phyloP scores from a whole-genome alignment of 352 stramenopile species.

The Paralagenidium karlingii region DNA sequence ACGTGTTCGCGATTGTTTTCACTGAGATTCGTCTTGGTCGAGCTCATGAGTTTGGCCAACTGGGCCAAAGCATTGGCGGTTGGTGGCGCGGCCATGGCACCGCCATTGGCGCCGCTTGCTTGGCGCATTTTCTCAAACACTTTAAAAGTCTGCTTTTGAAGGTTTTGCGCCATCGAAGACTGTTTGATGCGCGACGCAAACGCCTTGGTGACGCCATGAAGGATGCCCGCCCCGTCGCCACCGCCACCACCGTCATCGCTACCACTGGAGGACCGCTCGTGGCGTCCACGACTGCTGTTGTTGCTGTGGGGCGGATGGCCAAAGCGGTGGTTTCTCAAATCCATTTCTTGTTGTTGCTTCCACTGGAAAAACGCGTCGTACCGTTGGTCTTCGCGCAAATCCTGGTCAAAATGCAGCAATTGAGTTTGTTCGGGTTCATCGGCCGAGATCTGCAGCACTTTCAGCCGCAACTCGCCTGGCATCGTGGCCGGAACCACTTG shows the following conservation, averaged over 20 bases:
- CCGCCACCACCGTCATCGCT: neutral
- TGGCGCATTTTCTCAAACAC: conserved; percentile 64
- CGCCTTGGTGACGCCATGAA: conserved; percentile 67
- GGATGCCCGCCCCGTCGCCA: conserved; percentile 31
- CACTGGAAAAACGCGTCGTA: conserved; percentile 53
- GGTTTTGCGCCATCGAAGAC: conserved; percentile 39
- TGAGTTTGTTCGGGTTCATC: conserved; percentile 4
- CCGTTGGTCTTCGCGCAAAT: conserved; percentile 41
- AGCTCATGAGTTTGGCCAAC: conserved; percentile 46
- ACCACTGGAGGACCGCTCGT: neutral
- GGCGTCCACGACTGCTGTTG: conserved; percentile 1
- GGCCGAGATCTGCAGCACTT: conserved; percentile 57
- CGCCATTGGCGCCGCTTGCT: conserved; percentile 10
- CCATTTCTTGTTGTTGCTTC: conserved; percentile 16
- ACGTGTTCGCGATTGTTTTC: conserved; percentile 52
- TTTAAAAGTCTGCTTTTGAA: conserved; percentile 62
- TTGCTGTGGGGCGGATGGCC: neutral
- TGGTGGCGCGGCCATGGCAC: conserved; percentile 18
- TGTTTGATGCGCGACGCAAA: conserved; percentile 76
- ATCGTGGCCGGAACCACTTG: conserved; percentile 20
- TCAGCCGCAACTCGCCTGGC: conserved; percentile 42
- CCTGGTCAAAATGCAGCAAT: neutral
- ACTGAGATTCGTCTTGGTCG: conserved; percentile 46
- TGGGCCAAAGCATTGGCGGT: conserved; percentile 46
- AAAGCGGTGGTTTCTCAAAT: no score